Conservation (phyloP, 2,329 filamentous ascomycete genomes). For the Cercospora sp. region DNA sequence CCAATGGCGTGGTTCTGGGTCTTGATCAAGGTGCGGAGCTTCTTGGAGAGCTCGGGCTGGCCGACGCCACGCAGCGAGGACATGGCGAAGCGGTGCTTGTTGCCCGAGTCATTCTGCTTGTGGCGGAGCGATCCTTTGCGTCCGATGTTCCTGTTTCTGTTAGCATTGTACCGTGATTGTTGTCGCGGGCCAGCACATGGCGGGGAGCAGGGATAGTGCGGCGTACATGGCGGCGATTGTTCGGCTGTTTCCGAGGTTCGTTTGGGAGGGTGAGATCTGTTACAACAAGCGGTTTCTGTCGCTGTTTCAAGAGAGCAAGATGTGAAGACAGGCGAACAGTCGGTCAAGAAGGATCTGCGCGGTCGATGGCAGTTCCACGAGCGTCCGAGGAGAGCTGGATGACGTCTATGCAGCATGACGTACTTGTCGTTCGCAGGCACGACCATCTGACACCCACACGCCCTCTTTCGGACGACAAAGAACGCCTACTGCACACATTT, state of each 20-base stretch:
- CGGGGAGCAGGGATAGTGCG: background rate
- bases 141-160: slow-evolving; percentile 33
- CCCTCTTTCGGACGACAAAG: background rate
- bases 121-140: slow-evolving; percentile 73
- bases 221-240: slow-evolving; percentile 13
- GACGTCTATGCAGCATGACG: slow-evolving; percentile 2
- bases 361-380: background rate
- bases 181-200: background rate
- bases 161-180: background rate
- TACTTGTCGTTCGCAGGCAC: background rate
- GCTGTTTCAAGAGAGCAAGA: background rate
- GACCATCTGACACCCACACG: background rate
- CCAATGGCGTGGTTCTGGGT: slow-evolving; percentile 85
- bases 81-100: slow-evolving; percentile 76
- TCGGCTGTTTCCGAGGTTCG: slow-evolving; percentile 3
- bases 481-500: background rate
- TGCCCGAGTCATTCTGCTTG: slow-evolving; percentile 51
- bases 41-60: slow-evolving; percentile 85
- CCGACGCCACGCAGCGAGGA: slow-evolving; percentile 75
- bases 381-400: background rate
- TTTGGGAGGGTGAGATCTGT: background rate
- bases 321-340: background rate
- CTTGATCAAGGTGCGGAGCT: slow-evolving; percentile 91
- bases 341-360: background rate
- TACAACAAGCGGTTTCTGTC: background rate